Evolutionary conservation across 345 rosid species (phyloP), one percentile per base, ranked within the genome.

Genomic region (Gossypioides kirkii): DNA sequence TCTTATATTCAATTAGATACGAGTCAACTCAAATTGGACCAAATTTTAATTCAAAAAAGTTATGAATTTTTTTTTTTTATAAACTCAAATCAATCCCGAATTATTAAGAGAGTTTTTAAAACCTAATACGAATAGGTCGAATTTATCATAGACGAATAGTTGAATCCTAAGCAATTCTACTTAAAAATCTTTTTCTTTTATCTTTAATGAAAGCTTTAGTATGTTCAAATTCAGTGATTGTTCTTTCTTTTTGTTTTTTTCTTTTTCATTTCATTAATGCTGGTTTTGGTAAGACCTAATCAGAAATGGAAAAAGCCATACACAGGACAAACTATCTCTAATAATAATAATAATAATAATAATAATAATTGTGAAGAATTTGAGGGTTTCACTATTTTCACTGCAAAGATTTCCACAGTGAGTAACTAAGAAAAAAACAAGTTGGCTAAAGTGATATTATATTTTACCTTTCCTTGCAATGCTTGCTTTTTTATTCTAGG

Each of bases 371-470:
- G 32, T 12, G 28, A 63, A 25, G 17, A 52, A 17, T 17, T 46
- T 62, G 25, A 62, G 67, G 47, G 2, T 54, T 70, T 54, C 8
- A 50, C 16, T 18, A 25, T 69, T 50, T 38, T 41, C 66, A 36
- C 46, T 16, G 12, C 8, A 32, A 32, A 61, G 18, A 78, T 84
- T 50, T 76, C 76, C 76, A 11, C 45, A 46, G 67, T 28, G 50
- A 72, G 67, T 32, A 8, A 20, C 59, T 54, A 43, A 70, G 69
- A 32, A 61, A 79, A 79, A 70, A 59, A 23, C 74, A 77, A 75
- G 77, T 58, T 69, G 43, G 80, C 79, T 73, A 70, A 77, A 65
- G 71, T 28, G 70, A 74, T 52, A 61, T 63, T 16, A 25, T 43
- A 1, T 18, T 38, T 54, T 36, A 8, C 46, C 73, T 23, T 16